These are phyloP conservation scores for Graphilbum sp. DNA, from an alignment of 2,329 filamentous ascomycete species.

Conservation along the genomic window DNA sequence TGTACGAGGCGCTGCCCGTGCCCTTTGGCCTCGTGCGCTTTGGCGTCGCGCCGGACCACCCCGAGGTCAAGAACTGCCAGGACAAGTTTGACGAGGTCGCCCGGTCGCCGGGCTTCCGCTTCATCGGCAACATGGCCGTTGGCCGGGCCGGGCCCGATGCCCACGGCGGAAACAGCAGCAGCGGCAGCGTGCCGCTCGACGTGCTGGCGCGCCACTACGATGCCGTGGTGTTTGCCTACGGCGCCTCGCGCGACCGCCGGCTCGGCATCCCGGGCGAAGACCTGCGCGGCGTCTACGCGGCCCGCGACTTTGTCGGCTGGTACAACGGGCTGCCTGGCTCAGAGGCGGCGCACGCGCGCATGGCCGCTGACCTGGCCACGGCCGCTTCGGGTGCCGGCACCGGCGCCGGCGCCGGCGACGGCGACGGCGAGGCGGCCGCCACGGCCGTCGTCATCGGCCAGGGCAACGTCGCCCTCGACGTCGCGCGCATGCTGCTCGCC, in stretches of 20 bases:
- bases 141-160: slow-evolving; percentile 26
- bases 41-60: slow-evolving; percentile 95
- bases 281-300: slow-evolving; percentile 65
- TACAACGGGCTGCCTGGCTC: slow-evolving; percentile 91
- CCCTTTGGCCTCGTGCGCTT: slow-evolving; percentile 87
- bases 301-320: slow-evolving; percentile 90
- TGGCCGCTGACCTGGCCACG: slow-evolving; percentile 48
- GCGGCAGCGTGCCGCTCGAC: slow-evolving; percentile 44
- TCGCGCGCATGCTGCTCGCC: slow-evolving; percentile 72
- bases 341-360: slow-evolving; percentile 18
- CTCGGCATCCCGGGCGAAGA: slow-evolving; percentile 70
- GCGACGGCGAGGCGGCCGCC: no score
- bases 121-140: slow-evolving; percentile 76
- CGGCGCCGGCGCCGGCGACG: slow-evolving; percentile 81
- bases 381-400: slow-evolving; percentile 48
- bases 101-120: slow-evolving; percentile 65
- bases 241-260: slow-evolving; percentile 67
- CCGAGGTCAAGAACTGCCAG: slow-evolving; percentile 97
- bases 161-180: slow-evolving; percentile 20
- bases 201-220: slow-evolving; percentile 71
- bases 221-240: slow-evolving; percentile 83
- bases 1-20: slow-evolving; percentile 90
- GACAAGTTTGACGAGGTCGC: slow-evolving; percentile 88
- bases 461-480: slow-evolving; percentile 89
- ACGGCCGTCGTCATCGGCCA: slow-evolving; percentile 86